Evolutionary conservation across 768 basidiomycete species (phyloP), one percentile per base, ranked within the genome.

Genomic region (Leccinellum rugosiceps): DNA sequence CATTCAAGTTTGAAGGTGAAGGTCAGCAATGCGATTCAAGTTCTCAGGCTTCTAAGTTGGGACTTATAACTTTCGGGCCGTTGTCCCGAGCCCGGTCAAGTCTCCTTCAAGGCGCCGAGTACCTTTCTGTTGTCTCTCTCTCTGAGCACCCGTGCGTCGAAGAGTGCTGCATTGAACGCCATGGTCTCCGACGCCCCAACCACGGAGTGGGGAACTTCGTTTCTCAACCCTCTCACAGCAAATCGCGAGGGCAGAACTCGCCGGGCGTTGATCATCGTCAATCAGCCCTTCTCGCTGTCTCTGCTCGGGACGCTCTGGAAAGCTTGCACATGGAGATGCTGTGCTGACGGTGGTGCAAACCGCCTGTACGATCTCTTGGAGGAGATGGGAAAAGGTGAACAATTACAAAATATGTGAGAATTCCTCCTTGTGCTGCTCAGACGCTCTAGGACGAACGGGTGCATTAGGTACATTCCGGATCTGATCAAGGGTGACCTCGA

Each of bases 401-500:
- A 26, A 15, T 19, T 63, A 45, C 69, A 55, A 26, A 47, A 48
- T 13, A 14, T 51, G 69, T 69, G 51, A 55, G 67, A 44, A 15
- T 21, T 25, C 23, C 13, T 25, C 46, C n/a, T 5, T 49, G 48
- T 26, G 35, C 6, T 25, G 4, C 28, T 48, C 10, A n/a, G n/a
- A 48, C 48, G 3, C 25, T 26, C 11, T 52, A 51, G 53, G 19
- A 61, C 46, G 46, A 34, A 53, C 51, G 11, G 21, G 13, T 17
- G 7, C 26, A 44, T 9, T 56, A 92, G 90, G 17, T 93, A 82
- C 68, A 68, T 87, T 6, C 97, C 97, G 0, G 82, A 94, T 68
- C 71, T 96, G 21, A 88, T 99, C 66, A 95, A 92, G 71, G 97
- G 96, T 26, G 97, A 99, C 71, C 72, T 98, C 28, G 97, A 98